A percentile compares a stretch with the other conserved stretches of the same genome.
phyloP scores from a whole-genome alignment of 768 basidiomycete genomes.

The Pleurotus ostreatus region DNA sequence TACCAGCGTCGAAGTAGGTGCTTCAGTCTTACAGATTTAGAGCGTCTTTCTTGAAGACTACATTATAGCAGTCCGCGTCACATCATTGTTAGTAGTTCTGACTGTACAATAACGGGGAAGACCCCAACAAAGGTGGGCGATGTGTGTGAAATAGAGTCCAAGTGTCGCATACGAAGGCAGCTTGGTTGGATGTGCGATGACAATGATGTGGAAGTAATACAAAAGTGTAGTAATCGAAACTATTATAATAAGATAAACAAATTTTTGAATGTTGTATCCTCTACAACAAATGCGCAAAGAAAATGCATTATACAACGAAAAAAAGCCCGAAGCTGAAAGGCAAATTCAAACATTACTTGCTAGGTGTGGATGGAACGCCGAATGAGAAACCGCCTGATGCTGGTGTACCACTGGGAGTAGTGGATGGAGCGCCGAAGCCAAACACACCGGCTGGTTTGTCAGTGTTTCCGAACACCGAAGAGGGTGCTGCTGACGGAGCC shows the following conservation, averaged over 20 bases:
- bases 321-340: background rate
- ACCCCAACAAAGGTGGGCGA: too few relatives aligned
- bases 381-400: constrained; percentile 9
- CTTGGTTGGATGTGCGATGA: too few relatives aligned
- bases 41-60: too few relatives aligned
- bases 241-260: background rate
- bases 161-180: too few relatives aligned
- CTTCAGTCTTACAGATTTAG: too few relatives aligned
- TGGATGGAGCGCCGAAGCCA: constrained; percentile 6
- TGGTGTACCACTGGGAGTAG: background rate
- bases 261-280: background rate
- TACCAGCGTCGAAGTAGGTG: too few relatives aligned
- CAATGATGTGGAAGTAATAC: background rate
- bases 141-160: too few relatives aligned
- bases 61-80: too few relatives aligned
- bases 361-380: background rate
- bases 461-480: constrained; percentile 11
- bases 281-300: background rate
- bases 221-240: background rate
- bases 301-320: background rate
- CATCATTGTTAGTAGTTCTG: too few relatives aligned
- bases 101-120: too few relatives aligned
- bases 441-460: background rate
- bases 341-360: background rate
- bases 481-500: constrained; percentile 6